Conservation (phyloP, 2,329 filamentous ascomycete species). For the Diplodia scrobiculata region DNA sequence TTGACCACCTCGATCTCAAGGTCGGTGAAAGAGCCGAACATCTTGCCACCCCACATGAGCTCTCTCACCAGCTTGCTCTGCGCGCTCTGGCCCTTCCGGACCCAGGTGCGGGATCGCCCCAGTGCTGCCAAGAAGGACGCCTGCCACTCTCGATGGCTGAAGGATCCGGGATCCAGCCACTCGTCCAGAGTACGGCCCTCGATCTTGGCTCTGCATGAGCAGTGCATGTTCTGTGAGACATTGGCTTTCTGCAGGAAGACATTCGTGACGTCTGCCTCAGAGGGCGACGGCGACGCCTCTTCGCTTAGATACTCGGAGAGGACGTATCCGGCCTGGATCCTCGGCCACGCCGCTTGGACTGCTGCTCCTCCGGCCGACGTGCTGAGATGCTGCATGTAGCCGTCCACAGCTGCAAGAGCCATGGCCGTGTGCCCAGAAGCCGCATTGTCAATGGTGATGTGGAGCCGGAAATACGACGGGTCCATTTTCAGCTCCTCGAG, state of each 20-base stretch:
- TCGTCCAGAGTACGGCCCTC: conserved; percentile 45
- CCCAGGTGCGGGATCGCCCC: conserved; percentile 46
- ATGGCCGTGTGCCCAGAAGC: conserved; percentile 55
- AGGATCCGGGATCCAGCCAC: conserved; percentile 47
- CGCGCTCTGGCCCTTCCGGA: conserved; percentile 45
- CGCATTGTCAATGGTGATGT: conserved; percentile 56
- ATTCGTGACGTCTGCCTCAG: neutral
- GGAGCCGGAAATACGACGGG: conserved; percentile 55
- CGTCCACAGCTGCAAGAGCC: conserved; percentile 44
- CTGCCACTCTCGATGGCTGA: conserved; percentile 40
- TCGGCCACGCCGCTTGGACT: conserved; percentile 45
- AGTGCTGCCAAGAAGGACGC: conserved; percentile 45
- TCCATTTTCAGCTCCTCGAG: conserved; percentile 50
- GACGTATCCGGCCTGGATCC: conserved; percentile 50
- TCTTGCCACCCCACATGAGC: conserved; percentile 51
- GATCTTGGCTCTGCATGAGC: conserved; percentile 45
- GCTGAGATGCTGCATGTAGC: conserved; percentile 45
- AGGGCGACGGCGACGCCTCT: neutral
- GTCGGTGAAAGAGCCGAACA: conserved; percentile 56
- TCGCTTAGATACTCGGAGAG: conserved; percentile 36
- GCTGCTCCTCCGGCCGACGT: conserved; percentile 37
- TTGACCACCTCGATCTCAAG: conserved; percentile 45
- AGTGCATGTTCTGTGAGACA: conserved; percentile 48
- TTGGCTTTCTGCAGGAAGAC: conserved; percentile 38
- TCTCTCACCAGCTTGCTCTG: conserved; percentile 50